A percentile compares a stretch with the other conserved stretches of the same genome.
Evolutionary conservation across 2,329 filamentous ascomycete species (phyloP).

Genomic region (Fusarium dimerum): DNA sequence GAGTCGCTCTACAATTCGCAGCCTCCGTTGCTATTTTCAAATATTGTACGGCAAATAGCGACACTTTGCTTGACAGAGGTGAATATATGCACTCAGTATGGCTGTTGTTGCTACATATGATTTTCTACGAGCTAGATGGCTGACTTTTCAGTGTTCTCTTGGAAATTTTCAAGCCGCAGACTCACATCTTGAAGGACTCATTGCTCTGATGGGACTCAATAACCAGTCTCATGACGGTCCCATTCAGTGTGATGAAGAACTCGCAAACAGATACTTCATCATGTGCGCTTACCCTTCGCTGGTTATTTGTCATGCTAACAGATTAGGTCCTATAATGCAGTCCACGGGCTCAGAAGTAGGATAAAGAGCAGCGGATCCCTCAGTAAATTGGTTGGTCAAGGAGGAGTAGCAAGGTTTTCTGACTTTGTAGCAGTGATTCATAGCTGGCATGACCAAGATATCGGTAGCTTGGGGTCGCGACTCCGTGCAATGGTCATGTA

Average conservation of each 20-base stretch:
- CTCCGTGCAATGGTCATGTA: constrained; percentile 16
- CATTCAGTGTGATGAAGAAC: constrained; percentile 15
- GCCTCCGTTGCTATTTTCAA: constrained; percentile 7
- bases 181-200: constrained; percentile 21
- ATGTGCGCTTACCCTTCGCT: constrained; percentile 7
- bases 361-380: constrained; percentile 15
- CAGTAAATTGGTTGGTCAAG: constrained; percentile 5
- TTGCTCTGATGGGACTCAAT: constrained; percentile 16
- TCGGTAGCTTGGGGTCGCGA: constrained; percentile 17
- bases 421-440: constrained; percentile 15
- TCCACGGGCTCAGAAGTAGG: constrained; percentile 23
- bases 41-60: constrained; percentile 20
- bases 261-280: constrained; percentile 22
- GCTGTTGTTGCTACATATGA: neutral
- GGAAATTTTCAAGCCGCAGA: constrained; percentile 21
- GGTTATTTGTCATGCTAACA: neutral
- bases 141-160: constrained; percentile 10
- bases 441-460: constrained; percentile 19
- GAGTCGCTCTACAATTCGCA: constrained; percentile 14
- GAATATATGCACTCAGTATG: neutral
- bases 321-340: constrained; percentile 14
- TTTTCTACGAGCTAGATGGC: neutral
- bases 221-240: constrained; percentile 4
- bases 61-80: constrained; percentile 23
- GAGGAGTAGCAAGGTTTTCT: constrained; percentile 8